A percentile compares a stretch with the other conserved stretches of the same genome.
phyloP scores from a whole-genome alignment of 1,284 basidiomycete genomes.

The Pulveroboletus sp. region DNA sequence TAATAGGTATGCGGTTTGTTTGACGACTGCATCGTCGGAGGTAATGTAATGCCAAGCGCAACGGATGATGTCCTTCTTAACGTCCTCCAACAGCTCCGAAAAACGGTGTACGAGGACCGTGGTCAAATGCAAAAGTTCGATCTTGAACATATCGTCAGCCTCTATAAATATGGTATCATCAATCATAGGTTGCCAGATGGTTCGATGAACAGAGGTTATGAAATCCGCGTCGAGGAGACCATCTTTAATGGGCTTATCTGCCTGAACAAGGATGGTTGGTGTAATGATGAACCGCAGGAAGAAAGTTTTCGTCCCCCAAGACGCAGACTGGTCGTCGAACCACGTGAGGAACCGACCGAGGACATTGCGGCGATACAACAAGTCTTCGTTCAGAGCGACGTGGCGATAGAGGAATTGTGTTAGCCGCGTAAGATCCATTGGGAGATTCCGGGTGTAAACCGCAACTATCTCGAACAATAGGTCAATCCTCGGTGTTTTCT shows the following conservation, averaged over 20 bases:
- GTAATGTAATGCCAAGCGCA: conserved; percentile 91
- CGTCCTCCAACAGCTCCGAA: conserved; percentile 71
- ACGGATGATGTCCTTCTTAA: conserved; percentile 93
- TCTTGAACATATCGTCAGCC: conserved; percentile 79
- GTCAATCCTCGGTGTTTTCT: conserved; percentile 74
- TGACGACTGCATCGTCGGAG: conserved; percentile 87
- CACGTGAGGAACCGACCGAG: conserved; percentile 84
- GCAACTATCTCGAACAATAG: conserved; percentile 87
- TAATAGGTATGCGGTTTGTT: conserved; percentile 91
- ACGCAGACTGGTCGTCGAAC: conserved; percentile 67
- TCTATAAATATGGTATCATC: conserved; percentile 55
- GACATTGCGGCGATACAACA: conserved; percentile 76
- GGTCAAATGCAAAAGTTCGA: conserved; percentile 90
- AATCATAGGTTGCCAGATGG: conserved; percentile 80
- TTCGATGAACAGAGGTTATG: conserved; percentile 64
- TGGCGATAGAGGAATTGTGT: conserved; percentile 88
- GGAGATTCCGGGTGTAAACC: conserved; percentile 78
- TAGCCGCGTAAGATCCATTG: conserved; percentile 80
- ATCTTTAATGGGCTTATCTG: conserved; percentile 50
- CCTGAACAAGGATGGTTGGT: conserved; percentile 82
- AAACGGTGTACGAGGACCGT: conserved; percentile 89
- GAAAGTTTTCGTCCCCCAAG: conserved; percentile 81
- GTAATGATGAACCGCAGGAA: conserved; percentile 89
- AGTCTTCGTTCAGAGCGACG: conserved; percentile 65
- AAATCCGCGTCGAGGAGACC: conserved; percentile 71